A percentile compares a stretch with the other conserved stretches of the same genome.
Evolutionary conservation across 768 basidiomycete species (phyloP).

Genomic region (Butyriboletus loyo): DNA sequence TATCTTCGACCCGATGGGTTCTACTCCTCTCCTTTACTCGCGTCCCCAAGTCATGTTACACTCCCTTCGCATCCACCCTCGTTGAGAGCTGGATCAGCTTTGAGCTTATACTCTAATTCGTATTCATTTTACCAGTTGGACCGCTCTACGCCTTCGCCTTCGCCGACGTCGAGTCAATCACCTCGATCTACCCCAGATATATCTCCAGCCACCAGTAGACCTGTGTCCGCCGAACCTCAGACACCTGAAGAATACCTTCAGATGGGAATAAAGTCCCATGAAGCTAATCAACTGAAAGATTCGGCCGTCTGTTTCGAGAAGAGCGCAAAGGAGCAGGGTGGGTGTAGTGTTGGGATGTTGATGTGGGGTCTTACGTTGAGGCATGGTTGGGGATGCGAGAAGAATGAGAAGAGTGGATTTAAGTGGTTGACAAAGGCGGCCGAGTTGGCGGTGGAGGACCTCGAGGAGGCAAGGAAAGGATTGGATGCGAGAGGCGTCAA

Average conservation of each 20-base stretch:
- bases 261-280: constrained; percentile 75
- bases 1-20: constrained; percentile 19
- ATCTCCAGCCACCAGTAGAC: constrained; percentile 16
- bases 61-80: constrained; percentile 37
- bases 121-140: constrained; percentile 69
- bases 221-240: constrained; percentile 19
- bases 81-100: constrained; percentile 36
- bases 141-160: constrained; percentile 41
- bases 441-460: constrained; percentile 71
- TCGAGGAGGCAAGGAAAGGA: constrained; percentile 61
- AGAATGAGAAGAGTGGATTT: constrained; percentile 78
- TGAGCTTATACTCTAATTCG: constrained; percentile 50
- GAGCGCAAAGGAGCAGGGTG: constrained; percentile 69
- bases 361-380: constrained; percentile 87
- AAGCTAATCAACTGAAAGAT: constrained; percentile 65
- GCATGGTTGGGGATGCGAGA: constrained; percentile 84
- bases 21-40: constrained; percentile 13
- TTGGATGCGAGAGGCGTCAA: constrained; percentile 53
- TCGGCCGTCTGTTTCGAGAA: constrained; percentile 74
- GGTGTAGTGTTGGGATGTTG: constrained; percentile 86
- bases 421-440: constrained; percentile 82
- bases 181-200: constrained; percentile 13
- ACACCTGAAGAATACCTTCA: constrained; percentile 70
- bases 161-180: constrained; percentile 34
- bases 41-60: constrained; percentile 3